Base-by-base conservation (phyloP, 805 yeast species). In the Lachancea fermentati region DNA sequence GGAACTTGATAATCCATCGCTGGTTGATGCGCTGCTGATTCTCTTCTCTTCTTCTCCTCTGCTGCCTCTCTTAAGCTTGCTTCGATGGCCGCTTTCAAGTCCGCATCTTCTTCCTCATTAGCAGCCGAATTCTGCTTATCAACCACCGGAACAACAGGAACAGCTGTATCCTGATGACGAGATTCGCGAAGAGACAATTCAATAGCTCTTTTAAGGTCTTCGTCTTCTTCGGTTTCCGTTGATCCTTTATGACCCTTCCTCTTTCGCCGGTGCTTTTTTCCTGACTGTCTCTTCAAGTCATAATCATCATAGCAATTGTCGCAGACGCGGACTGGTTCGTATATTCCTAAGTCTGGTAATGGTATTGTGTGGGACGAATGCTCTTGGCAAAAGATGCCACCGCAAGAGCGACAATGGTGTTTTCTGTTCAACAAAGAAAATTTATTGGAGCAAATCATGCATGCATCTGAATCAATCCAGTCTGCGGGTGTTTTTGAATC, bases 371-470 rank as follows among this genome's bases (percentile, higher is more conserved):
- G 77, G 2, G 81, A 67, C n/a, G 97, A 86, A 62, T 94, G 95
- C 4, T 76, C 73, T 48, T 85, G 89, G 61, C 95, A 81, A 57
- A 74, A 91, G 0, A 87, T 96, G 3, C 97, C 97, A 17, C 98
- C 98, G 65, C 98, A 93, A 38, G 95, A 83, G 39, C 98, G 74
- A 62, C 98, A 93, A 63, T 93, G 98, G 61, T 93, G 98, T 59
- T 91, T 88, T 55, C 98, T 73, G 59, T 85, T 88, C 45, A 89
- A 67, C 57, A 91, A 73, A 1, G 93, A 70, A 57, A 93, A 93
- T 12, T 80, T 66, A 31, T 72, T 77, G 37, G 94, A 87, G 50
- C 97, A 87, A 41, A 86, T 78, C 97, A 93, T 89, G 62, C 98
- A 93, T 3, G 86, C 86, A 52, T 87, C 95, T 8, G 89, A 83